phyloP scores from a whole-genome alignment of 2,329 filamentous ascomycete genomes.

The Daldinia eschscholtzii region DNA sequence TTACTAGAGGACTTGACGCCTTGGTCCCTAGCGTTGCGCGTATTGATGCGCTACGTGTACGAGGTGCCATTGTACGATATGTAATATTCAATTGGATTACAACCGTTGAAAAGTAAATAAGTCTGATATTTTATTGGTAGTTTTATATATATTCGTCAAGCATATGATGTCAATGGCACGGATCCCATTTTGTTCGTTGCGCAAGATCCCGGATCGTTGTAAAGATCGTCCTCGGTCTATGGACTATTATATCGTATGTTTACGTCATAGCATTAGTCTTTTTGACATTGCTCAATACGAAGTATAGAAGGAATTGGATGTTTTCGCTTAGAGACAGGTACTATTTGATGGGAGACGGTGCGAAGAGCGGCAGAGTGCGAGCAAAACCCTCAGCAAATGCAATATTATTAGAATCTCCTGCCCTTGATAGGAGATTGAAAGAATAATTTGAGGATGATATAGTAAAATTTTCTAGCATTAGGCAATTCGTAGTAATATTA shows the following conservation, averaged over 20 bases:
- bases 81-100: background rate
- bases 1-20: background rate
- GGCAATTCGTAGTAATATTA: too few species aligned
- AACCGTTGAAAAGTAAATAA: background rate
- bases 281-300: background rate
- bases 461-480: too few species aligned
- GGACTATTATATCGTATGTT: background rate
- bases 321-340: background rate
- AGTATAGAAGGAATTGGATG: background rate
- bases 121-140: background rate
- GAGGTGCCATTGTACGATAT: conserved; percentile 16
- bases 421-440: too few species aligned
- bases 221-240: background rate
- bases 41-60: conserved; percentile 5
- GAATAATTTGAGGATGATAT: too few species aligned
- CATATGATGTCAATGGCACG: conserved; percentile 7
- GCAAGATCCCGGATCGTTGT: background rate
- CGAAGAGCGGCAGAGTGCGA: too few species aligned
- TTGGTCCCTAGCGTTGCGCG: background rate
- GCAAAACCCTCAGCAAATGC: too few species aligned
- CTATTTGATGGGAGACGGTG: too few species aligned
- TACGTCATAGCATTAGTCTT: background rate
- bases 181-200: background rate
- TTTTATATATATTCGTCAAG: background rate
- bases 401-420: too few species aligned